Evolutionary conservation across 2,329 filamentous ascomycete species (phyloP).

Genomic region (Talaromyces atroroseus): DNA sequence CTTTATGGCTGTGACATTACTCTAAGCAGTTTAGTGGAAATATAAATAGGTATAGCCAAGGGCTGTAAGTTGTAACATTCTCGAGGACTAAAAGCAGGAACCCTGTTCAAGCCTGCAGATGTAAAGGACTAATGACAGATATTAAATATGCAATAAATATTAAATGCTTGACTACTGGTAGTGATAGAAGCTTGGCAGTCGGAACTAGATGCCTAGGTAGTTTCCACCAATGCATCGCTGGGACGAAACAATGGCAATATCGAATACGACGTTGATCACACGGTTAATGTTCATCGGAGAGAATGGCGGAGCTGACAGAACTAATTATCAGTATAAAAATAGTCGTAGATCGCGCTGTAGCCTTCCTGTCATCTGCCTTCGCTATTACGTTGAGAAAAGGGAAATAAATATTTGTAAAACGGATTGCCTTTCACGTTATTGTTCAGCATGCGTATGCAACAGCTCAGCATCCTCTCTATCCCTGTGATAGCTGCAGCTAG

Average conservation of each 20-base stretch:
- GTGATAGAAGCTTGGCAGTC: neutral
- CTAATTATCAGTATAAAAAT: neutral
- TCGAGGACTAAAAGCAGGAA: neutral
- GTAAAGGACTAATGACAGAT: too few species aligned
- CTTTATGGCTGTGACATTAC: too few species aligned
- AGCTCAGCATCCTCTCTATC: neutral
- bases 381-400: too few species aligned
- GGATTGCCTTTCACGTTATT: neutral
- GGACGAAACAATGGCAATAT: neutral
- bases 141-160: too few species aligned
- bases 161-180: too few species aligned
- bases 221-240: neutral
- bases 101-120: neutral
- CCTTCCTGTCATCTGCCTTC: neutral
- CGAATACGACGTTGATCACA: constrained; percentile 3
- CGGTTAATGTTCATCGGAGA: neutral
- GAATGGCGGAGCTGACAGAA: neutral
- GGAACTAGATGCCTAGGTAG: neutral
- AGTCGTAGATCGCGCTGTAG: neutral
- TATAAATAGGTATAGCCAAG: too few species aligned
- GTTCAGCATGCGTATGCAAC: neutral
- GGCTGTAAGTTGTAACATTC: neutral
- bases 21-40: too few species aligned
- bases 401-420: too few species aligned
- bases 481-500: neutral